Evolutionary conservation across 208 protist species (phyloP).

Genomic region (Spironucleus salmonicida): DNA sequence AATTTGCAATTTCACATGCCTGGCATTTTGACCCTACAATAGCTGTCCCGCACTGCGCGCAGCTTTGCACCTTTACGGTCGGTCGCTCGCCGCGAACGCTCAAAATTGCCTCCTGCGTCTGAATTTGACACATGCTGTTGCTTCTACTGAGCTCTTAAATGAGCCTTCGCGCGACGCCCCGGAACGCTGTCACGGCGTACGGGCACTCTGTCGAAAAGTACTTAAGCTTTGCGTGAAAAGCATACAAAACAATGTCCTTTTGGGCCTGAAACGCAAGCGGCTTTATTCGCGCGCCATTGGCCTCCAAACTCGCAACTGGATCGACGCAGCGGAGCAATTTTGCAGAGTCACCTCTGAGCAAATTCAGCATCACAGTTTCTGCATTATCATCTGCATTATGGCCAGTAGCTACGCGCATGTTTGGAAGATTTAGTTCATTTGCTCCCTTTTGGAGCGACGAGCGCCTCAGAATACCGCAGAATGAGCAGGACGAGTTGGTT

Average conservation of each 20-base stretch:
- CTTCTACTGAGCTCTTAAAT: too few species aligned
- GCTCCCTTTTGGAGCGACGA: slow-evolving; percentile 80
- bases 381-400: slow-evolving; percentile 94
- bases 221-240: slow-evolving; percentile 78
- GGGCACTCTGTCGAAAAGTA: slow-evolving; percentile 80
- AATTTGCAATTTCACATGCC: neutral
- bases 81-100: too few species aligned
- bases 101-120: too few species aligned
- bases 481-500: slow-evolving; percentile 49
- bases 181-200: slow-evolving; percentile 79
- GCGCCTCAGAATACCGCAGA: slow-evolving; percentile 85
- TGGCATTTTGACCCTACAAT: neutral
- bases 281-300: neutral
- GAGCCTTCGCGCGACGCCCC: slow-evolving; percentile 39
- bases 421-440: slow-evolving; percentile 48
- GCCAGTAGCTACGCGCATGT: slow-evolving; percentile 82
- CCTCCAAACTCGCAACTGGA: slow-evolving; percentile 32
- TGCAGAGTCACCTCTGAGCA: slow-evolving; percentile 69
- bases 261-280: slow-evolving; percentile 44
- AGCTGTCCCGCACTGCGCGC: neutral
- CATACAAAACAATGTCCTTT: slow-evolving; percentile 90
- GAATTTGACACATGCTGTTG: too few species aligned
- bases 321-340: slow-evolving; percentile 65
- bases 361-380: slow-evolving; percentile 85
- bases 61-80: neutral